Conservation (phyloP, 2,329 filamentous ascomycete species). For the Fulvia fulva region DNA sequence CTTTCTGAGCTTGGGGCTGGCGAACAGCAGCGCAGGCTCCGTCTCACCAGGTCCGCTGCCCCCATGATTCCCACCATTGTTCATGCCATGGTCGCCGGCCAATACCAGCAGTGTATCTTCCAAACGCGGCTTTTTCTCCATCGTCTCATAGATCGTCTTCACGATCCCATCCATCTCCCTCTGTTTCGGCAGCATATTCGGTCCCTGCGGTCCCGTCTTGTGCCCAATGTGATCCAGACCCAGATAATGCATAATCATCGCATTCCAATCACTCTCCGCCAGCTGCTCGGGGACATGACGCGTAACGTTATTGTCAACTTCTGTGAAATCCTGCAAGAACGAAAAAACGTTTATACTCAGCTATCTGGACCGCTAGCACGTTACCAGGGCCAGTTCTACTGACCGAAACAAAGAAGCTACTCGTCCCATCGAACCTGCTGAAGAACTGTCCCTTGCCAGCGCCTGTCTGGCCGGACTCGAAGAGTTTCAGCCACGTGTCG, state of each 20-base stretch:
- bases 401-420: slow-evolving; percentile 96
- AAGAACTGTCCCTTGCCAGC: slow-evolving; percentile 54
- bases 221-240: slow-evolving; percentile 97
- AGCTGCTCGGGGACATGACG: slow-evolving; percentile 79
- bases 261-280: slow-evolving; percentile 76
- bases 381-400: slow-evolving; percentile 43
- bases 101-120: slow-evolving; percentile 76
- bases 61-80: slow-evolving; percentile 94
- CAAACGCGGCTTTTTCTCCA: slow-evolving; percentile 67
- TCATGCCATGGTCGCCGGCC: slow-evolving; percentile 98
- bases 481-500: slow-evolving; percentile 97
- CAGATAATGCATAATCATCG: slow-evolving; percentile 91
- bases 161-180: slow-evolving; percentile 88
- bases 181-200: slow-evolving; percentile 91
- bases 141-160: slow-evolving; percentile 67
- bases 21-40: slow-evolving; percentile 82
- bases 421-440: slow-evolving; percentile 82
- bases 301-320: slow-evolving; percentile 97
- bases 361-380: slow-evolving; percentile 30
- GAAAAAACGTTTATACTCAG: slow-evolving; percentile 31
- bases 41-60: slow-evolving; percentile 92
- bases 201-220: slow-evolving; percentile 79
- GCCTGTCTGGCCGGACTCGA: slow-evolving; percentile 53
- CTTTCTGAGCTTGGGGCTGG: slow-evolving; percentile 27
- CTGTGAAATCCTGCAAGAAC: slow-evolving; percentile 75